These are phyloP conservation scores for Botrytis fabae DNA, from an alignment of 2,329 filamentous ascomycete genomes.

Conservation along the genomic window DNA sequence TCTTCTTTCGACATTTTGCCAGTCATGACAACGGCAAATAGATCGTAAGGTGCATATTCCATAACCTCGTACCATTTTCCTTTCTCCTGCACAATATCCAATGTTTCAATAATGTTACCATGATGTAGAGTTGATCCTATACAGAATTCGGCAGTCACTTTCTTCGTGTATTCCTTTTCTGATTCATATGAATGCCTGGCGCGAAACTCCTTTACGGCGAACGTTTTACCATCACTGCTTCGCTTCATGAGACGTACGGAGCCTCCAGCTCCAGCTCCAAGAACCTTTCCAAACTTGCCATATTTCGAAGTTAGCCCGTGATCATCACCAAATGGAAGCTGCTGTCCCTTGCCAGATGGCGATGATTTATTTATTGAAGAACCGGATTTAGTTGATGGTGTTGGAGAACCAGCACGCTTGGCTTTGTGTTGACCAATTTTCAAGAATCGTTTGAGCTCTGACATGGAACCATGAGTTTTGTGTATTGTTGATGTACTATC, in stretches of 20 bases:
- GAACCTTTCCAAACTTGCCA: constrained; percentile 89
- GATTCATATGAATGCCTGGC: constrained; percentile 90
- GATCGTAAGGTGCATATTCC: constrained; percentile 94
- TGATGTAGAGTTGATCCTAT: constrained; percentile 96
- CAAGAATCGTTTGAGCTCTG: constrained; percentile 95
- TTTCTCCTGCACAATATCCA: constrained; percentile 95
- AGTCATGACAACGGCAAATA: constrained; percentile 99
- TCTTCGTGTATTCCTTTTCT: constrained; percentile 95
- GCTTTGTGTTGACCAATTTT: constrained; percentile 70
- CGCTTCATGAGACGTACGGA: constrained; percentile 94
- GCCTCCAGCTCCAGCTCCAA: constrained; percentile 91
- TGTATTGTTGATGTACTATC: constrained; percentile 50
- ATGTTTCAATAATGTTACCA: constrained; percentile 96
- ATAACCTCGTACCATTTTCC: constrained; percentile 97
- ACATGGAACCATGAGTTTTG: constrained; percentile 77
- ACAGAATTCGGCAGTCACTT: constrained; percentile 96
- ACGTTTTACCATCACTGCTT: constrained; percentile 87
- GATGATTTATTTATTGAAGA: constrained; percentile 50
- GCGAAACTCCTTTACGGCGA: constrained; percentile 96
- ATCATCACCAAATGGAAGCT: constrained; percentile 90
- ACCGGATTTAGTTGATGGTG: constrained; percentile 49
- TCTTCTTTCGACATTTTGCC: constrained; percentile 94
- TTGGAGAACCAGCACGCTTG: constrained; percentile 65
- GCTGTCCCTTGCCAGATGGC: constrained; percentile 52
- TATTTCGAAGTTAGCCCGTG: constrained; percentile 90